These are phyloP conservation scores for Potentilla sterilis DNA, from an alignment of 306 rosid genomes.

Conservation along the genomic window DNA sequence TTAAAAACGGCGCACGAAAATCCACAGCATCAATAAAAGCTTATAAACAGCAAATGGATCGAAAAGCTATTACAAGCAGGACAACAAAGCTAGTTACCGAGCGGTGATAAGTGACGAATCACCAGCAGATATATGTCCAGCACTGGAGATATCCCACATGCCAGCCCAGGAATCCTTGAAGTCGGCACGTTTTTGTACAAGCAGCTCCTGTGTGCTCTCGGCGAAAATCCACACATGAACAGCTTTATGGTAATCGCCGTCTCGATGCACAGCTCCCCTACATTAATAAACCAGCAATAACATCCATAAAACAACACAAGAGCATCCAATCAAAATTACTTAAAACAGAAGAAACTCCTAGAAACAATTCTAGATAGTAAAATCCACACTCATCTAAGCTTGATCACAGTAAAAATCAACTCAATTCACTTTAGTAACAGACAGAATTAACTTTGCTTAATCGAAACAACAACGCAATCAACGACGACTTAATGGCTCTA, in stretches of 20 bases:
- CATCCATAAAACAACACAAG: neutral
- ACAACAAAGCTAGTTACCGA: conserved; percentile 44
- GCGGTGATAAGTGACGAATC: conserved; percentile 75
- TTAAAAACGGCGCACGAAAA: too few species aligned
- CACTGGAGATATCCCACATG: conserved; percentile 92
- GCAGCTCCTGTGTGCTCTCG: conserved; percentile 73
- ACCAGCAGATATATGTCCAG: conserved; percentile 84
- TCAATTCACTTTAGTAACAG: neutral
- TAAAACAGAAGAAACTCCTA: too few species aligned
- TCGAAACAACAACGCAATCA: neutral
- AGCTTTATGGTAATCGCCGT: conserved; percentile 95
- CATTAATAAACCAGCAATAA: neutral
- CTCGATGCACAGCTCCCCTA: conserved; percentile 76
- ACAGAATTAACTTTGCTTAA: neutral
- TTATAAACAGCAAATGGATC: neutral
- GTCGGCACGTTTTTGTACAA: conserved; percentile 76
- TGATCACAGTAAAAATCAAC: neutral
- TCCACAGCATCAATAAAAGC: too few species aligned
- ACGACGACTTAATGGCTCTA: neutral
- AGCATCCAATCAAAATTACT: too few species aligned
- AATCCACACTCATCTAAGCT: neutral
- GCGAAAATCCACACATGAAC: conserved; percentile 91
- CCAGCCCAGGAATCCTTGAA: conserved; percentile 86
- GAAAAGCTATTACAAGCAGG: neutral
- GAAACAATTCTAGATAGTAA: neutral